Percentiles rank a stretch among this genome's conserved stretches.
phyloP scores from a whole-genome alignment of 306 rosid species.

The Dalbergia cochinchinensis region DNA sequence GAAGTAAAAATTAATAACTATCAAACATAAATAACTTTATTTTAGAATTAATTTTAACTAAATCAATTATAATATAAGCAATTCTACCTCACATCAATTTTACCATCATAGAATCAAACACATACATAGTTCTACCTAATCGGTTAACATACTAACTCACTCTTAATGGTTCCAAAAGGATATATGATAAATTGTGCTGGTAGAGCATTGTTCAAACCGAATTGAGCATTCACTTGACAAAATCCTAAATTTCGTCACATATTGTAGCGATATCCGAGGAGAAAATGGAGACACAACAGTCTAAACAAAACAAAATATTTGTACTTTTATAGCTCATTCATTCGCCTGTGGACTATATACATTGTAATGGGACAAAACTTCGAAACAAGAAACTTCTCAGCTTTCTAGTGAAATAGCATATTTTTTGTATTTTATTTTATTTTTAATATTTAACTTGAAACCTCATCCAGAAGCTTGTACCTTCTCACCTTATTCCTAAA shows the following conservation, averaged over 20 bases:
- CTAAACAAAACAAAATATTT: not conserved
- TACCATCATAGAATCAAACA: too few species aligned
- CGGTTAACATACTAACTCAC: too few species aligned
- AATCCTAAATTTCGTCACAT: not conserved
- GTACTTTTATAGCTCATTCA: not conserved
- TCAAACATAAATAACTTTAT: too few species aligned
- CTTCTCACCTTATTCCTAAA: conserved; percentile 91
- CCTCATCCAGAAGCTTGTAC: conserved; percentile 97
- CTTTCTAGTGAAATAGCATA: not conserved
- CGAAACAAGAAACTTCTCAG: conserved; percentile 7
- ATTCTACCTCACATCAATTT: too few species aligned
- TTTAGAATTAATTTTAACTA: too few species aligned
- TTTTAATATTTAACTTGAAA: conserved; percentile 84
- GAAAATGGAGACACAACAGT: not conserved
- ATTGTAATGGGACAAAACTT: conserved; percentile 49
- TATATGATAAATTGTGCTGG: not conserved
- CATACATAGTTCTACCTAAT: too few species aligned
- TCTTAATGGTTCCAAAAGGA: not conserved
- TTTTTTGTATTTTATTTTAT: not conserved
- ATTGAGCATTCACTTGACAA: conserved; percentile 12
- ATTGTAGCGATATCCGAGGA: not conserved
- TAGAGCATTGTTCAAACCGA: conserved; percentile 6
- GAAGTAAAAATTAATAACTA: too few species aligned
- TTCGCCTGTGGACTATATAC: conserved; percentile 46
- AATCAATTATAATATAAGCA: too few species aligned